These are phyloP conservation scores for Knufia petricola DNA, from an alignment of 2,329 filamentous ascomycete species.

Conservation along the genomic window DNA sequence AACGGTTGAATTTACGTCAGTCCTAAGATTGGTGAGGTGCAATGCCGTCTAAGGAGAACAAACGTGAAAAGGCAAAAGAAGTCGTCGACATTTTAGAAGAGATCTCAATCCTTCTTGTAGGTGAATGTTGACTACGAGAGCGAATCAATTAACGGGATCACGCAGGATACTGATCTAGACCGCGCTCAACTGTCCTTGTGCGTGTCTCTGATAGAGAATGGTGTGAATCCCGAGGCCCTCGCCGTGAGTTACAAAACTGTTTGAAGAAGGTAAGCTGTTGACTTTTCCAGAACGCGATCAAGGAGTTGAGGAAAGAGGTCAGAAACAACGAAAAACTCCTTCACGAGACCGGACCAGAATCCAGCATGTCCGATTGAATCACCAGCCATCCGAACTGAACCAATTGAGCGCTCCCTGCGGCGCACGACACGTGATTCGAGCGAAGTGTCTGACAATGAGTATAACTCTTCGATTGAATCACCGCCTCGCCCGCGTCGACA, in stretches of 20 bases:
- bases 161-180: conserved; percentile 85
- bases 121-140: conserved; percentile 11
- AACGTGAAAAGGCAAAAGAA: conserved; percentile 41
- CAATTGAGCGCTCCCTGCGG: background rate
- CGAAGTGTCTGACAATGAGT: too few relatives aligned
- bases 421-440: too few relatives aligned
- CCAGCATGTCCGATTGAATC: conserved; percentile 17
- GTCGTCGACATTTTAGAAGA: conserved; percentile 44
- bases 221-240: conserved; percentile 88
- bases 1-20: too few relatives aligned
- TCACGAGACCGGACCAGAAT: conserved; percentile 24
- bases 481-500: background rate
- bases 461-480: background rate
- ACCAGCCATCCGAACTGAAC: too few relatives aligned
- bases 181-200: conserved; percentile 85
- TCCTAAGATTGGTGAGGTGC: background rate
- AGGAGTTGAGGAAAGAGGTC: conserved; percentile 35
- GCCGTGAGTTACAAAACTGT: conserved; percentile 53
- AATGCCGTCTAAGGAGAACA: conserved; percentile 37
- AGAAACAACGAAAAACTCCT: background rate
- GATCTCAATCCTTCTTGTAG: conserved; percentile 39
- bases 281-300: conserved; percentile 32
- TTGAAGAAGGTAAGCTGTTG: conserved; percentile 9
- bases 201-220: conserved; percentile 93
- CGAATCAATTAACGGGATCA: conserved; percentile 1